Conservation (phyloP, 352 stramenopile species). For the Phytophthora pistaciae region DNA sequence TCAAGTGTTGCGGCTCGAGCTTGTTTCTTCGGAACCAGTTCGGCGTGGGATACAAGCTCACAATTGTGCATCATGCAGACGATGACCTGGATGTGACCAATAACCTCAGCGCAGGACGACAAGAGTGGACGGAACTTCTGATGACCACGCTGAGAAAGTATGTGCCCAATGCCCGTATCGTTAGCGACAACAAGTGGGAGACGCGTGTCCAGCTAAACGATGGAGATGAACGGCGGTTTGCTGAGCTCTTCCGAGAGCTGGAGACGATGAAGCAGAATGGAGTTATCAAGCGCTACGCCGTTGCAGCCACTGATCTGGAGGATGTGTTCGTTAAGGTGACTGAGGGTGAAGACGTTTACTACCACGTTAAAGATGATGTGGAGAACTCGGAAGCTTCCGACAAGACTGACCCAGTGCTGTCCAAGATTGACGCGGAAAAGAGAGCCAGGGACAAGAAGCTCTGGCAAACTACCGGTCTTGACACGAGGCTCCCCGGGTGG, state of each 20-base stretch:
- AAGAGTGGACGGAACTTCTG: slow-evolving; percentile 28
- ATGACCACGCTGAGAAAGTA: slow-evolving; percentile 79
- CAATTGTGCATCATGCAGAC: slow-evolving; percentile 65
- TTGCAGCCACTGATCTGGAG: slow-evolving; percentile 99
- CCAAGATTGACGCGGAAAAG: slow-evolving; percentile 16
- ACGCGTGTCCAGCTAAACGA: slow-evolving; percentile 96
- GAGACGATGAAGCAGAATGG: slow-evolving; percentile 64
- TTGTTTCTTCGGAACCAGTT: slow-evolving; percentile 96
- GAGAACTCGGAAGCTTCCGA: slow-evolving; percentile 7
- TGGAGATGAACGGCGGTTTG: slow-evolving; percentile 86
- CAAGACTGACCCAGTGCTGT: slow-evolving; percentile 2
- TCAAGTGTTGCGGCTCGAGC: slow-evolving; percentile 93
- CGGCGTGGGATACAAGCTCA: slow-evolving; percentile 95
- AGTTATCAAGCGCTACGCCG: slow-evolving; percentile 94
- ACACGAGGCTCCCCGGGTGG: slow-evolving; percentile 30
- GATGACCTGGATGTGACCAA: slow-evolving; percentile 15
- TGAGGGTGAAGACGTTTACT: slow-evolving; percentile 77
- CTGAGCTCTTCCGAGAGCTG: slow-evolving; percentile 93
- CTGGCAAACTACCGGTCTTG: slow-evolving; percentile 3
- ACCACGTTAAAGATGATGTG: slow-evolving; percentile 69
- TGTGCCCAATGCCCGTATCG: slow-evolving; percentile 74
- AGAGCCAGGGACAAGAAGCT: slow-evolving; percentile 21
- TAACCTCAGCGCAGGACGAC: neutral
- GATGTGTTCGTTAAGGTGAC: slow-evolving; percentile 98
- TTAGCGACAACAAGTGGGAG: slow-evolving; percentile 88